phyloP scores from a whole-genome alignment of 257 asterid species.

The Ehretia macrophylla region DNA sequence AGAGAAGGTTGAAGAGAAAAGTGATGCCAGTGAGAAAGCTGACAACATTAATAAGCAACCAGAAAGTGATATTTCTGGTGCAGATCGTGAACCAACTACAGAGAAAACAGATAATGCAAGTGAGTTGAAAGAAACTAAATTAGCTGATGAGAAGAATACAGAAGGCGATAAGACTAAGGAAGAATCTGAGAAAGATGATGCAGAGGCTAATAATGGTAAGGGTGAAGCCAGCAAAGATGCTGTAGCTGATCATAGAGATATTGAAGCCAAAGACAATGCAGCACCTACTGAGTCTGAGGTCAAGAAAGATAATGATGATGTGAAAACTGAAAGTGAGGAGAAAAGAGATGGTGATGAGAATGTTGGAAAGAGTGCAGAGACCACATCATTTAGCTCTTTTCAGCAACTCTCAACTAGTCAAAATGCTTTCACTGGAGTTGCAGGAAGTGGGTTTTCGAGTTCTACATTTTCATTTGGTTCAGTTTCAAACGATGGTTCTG shows the following conservation, averaged over 20 bases:
- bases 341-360: conserved; percentile 24
- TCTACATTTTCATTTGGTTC: conserved; percentile 64
- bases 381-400: conserved; percentile 55
- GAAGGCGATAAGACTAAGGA: neutral
- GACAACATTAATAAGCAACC: neutral
- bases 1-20: conserved; percentile 5
- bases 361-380: conserved; percentile 32
- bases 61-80: conserved; percentile 1
- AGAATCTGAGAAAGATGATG: too few relatives aligned
- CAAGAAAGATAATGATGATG: conserved; percentile 21
- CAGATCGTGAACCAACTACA: conserved; percentile 1
- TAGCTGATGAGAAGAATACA: neutral
- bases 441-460: conserved; percentile 65
- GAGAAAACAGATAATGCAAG: neutral
- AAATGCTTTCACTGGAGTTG: conserved; percentile 70
- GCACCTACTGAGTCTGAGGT: conserved; percentile 15
- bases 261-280: neutral
- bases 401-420: conserved; percentile 55
- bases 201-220: neutral
- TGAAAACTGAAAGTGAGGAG: conserved; percentile 26
- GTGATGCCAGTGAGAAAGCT: neutral
- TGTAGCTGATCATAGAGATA: neutral
- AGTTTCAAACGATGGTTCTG: conserved; percentile 34
- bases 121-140: neutral
- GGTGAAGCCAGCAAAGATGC: neutral